phyloP scores from a whole-genome alignment of 2,329 filamentous ascomycete species.

The Teratosphaeriaceae sp. region DNA sequence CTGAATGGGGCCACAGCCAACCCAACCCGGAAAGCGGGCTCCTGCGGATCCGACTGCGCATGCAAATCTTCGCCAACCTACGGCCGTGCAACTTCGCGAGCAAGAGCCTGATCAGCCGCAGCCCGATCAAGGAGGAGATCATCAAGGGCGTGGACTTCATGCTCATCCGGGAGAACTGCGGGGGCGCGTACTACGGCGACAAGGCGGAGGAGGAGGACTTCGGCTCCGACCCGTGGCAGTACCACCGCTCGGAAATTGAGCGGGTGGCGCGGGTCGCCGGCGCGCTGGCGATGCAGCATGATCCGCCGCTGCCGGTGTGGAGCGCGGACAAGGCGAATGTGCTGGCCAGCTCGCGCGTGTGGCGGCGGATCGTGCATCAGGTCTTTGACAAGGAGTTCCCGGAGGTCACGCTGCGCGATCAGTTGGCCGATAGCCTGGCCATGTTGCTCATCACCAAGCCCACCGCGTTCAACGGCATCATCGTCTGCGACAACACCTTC shows the following conservation, averaged over 20 bases:
- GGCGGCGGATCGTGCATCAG: constrained; percentile 39
- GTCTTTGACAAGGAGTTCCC: constrained; percentile 39
- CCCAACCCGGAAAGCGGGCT: constrained; percentile 43
- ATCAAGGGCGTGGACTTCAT: constrained; percentile 44
- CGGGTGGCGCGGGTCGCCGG: constrained; percentile 43
- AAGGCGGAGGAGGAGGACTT: constrained; percentile 40
- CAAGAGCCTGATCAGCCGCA: constrained; percentile 32
- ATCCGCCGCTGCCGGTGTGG: constrained; percentile 38
- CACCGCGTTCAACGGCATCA: constrained; percentile 43
- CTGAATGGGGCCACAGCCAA: constrained; percentile 37
- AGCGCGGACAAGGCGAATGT: constrained; percentile 50
- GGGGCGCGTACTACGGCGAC: constrained; percentile 45
- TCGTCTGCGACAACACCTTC: constrained; percentile 45
- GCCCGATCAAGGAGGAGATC: constrained; percentile 41
- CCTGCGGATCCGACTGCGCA: constrained; percentile 33
- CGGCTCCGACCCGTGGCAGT: constrained; percentile 45
- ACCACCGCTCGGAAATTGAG: constrained; percentile 41
- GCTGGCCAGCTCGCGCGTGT: constrained; percentile 44
- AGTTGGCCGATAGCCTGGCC: constrained; percentile 44
- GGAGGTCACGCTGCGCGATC: constrained; percentile 38
- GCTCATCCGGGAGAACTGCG: constrained; percentile 46
- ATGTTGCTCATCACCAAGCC: constrained; percentile 45
- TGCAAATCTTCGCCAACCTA: constrained; percentile 45
- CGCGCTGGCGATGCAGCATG: constrained; percentile 35
- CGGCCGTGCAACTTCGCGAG: constrained; percentile 43